Percentiles rank a stretch among this genome's conserved stretches.
phyloP scores from a whole-genome alignment of 345 rosid species.

The thale cress (Arabidopsis thaliana) region TAIR10.1 NC_003074.8:18799001-18799500 shows the following conservation, averaged over 20 bases:
- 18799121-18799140: conserved; percentile 31
- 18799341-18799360: too few species aligned
- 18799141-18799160: conserved; percentile 29
- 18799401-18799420: too few species aligned
- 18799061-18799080: background rate
- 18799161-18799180: conserved; percentile 24
- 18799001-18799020: background rate
- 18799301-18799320: background rate
- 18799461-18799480: background rate
- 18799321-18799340: background rate
- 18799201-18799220: conserved; percentile 35
- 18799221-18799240: conserved; percentile 35
- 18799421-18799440: too few species aligned
- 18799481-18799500: too few species aligned
- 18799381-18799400: too few species aligned
- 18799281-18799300: background rate
- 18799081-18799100: background rate
- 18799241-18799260: background rate
- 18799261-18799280: background rate
- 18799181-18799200: conserved; percentile 32
- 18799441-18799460: background rate
- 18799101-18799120: background rate
- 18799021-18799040: conserved; percentile 13
- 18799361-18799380: too few species aligned
- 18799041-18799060: background rate